Percentiles rank a stretch among this genome's conserved stretches.
Conservation (phyloP, 768 basidiomycete genomes). For the Rhodotorula kratochvilovae region DNA sequence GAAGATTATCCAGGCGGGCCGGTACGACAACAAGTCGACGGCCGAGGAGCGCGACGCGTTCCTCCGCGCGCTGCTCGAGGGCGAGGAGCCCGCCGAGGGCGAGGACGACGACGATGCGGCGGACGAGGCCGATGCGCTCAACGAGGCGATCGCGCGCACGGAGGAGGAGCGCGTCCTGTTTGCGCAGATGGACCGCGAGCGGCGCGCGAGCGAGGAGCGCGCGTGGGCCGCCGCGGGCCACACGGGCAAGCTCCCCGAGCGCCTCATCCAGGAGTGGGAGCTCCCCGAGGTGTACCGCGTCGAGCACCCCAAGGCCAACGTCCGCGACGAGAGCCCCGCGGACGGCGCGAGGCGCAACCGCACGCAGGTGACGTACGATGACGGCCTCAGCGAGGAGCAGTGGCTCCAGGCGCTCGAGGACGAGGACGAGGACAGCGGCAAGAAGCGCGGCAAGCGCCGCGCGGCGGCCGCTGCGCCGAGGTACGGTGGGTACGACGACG, state of each 20-base stretch:
- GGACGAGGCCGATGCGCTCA: conserved; percentile 62
- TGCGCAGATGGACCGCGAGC: conserved; percentile 72
- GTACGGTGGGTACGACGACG: conserved; percentile 47
- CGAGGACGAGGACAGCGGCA: conserved; percentile 19
- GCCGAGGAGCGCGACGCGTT: conserved; percentile 97
- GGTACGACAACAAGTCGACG: conserved; percentile 97
- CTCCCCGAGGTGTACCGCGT: conserved; percentile 82
- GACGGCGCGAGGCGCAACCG: conserved; percentile 55
- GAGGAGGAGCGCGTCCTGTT: conserved; percentile 75
- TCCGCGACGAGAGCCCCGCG: conserved; percentile 11
- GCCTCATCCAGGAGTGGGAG: conserved; percentile 79
- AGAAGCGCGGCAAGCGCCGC: conserved; percentile 19
- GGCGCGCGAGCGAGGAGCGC: conserved; percentile 63
- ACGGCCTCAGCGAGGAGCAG: conserved; percentile 88
- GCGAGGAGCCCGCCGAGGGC: conserved; percentile 45
- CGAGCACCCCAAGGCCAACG: conserved; percentile 55
- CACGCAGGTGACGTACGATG: conserved; percentile 83
- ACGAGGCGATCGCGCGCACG: conserved; percentile 78
- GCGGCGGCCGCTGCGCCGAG: conserved; percentile 1
- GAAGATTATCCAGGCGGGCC: conserved; percentile 86
- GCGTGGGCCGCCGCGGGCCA: conserved; percentile 69
- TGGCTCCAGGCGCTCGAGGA: conserved; percentile 66
- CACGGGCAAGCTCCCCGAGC: conserved; percentile 60
- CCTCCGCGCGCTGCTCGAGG: conserved; percentile 68
- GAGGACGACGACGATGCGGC: conserved; percentile 49